Evolutionary conservation across 2,329 filamentous ascomycete species (phyloP).

Genomic region (Cordyceps farinosa): DNA sequence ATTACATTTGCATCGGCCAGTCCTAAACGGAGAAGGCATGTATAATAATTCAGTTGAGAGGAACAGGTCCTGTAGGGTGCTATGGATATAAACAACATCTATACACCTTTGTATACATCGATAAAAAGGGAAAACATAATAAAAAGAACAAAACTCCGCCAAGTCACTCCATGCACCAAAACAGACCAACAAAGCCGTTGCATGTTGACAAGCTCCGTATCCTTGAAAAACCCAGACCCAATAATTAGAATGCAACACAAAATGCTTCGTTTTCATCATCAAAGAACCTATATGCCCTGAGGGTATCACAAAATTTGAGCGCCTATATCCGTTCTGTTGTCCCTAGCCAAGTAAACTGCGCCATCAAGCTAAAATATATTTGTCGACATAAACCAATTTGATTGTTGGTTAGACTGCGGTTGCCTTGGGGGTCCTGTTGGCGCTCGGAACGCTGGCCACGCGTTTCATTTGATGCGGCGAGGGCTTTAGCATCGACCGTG

Average conservation of each 20-base stretch:
- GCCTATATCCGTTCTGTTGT: conserved; percentile 10
- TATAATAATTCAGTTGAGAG: conserved; percentile 8
- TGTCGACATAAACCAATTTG: conserved; percentile 14
- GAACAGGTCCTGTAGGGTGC: background rate
- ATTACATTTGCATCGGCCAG: background rate
- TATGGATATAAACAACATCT: conserved; percentile 1
- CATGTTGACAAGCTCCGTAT: background rate
- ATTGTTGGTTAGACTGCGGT: conserved; percentile 30
- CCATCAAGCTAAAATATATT: conserved; percentile 1
- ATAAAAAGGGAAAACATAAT: background rate
- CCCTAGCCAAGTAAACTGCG: conserved; percentile 10
- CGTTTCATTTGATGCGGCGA: conserved; percentile 33
- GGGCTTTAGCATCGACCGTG: conserved; percentile 35
- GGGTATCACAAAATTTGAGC: conserved; percentile 37
- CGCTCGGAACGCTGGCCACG: conserved; percentile 29
- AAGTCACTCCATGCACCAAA: conserved; percentile 9
- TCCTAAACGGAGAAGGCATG: background rate
- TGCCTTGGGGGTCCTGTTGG: conserved; percentile 34
- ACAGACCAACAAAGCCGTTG: background rate
- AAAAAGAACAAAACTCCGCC: conserved; percentile 15
- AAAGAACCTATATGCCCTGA: conserved; percentile 25
- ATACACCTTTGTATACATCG: conserved; percentile 7
- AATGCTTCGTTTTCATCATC: conserved; percentile 22
- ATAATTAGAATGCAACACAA: conserved; percentile 17
- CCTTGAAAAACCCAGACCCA: conserved; percentile 2